Evolutionary conservation across 164 flowering plant genomes (phyloP).

Genomic region (Tetrastigma voinierianum): DNA sequence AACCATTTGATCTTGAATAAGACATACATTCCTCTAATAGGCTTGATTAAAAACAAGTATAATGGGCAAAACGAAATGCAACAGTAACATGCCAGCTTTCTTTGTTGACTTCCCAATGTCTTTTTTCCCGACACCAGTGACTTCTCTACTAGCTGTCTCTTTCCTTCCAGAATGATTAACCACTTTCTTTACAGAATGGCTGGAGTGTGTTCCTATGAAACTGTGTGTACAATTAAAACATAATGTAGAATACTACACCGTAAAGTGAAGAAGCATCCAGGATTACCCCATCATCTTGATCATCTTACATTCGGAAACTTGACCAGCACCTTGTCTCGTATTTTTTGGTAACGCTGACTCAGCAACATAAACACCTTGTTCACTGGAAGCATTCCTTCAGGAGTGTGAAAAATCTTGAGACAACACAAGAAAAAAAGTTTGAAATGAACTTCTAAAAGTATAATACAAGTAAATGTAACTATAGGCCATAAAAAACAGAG

Average conservation of each 20-base stretch:
- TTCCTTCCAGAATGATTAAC: conserved; percentile 48
- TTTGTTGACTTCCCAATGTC: conserved; percentile 67
- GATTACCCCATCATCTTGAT: conserved; percentile 44
- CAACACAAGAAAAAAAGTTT: conserved; percentile 6
- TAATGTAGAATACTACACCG: not conserved
- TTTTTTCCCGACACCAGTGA: conserved; percentile 51
- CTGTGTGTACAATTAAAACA: not conserved
- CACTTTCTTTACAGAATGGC: conserved; percentile 49
- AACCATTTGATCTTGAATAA: not conserved
- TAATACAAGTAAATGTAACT: not conserved
- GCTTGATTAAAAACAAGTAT: not conserved
- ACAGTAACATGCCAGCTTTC: conserved; percentile 56
- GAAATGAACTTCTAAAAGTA: not conserved
- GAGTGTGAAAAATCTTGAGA: conserved; percentile 81
- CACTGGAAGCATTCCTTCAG: conserved; percentile 95
- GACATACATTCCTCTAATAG: not conserved
- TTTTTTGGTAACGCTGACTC: conserved; percentile 67
- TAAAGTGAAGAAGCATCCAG: not conserved
- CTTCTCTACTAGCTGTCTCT: conserved; percentile 52
- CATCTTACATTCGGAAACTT: conserved; percentile 60
- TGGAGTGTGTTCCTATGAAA: too few species aligned
- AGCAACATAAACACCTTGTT: conserved; percentile 94
- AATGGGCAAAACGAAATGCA: not conserved
- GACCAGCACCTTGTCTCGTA: conserved; percentile 66
- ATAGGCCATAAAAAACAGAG: not conserved